Conservation (phyloP, 192 early-diverging fungal species). For the Ambispora gerdemannii region DNA sequence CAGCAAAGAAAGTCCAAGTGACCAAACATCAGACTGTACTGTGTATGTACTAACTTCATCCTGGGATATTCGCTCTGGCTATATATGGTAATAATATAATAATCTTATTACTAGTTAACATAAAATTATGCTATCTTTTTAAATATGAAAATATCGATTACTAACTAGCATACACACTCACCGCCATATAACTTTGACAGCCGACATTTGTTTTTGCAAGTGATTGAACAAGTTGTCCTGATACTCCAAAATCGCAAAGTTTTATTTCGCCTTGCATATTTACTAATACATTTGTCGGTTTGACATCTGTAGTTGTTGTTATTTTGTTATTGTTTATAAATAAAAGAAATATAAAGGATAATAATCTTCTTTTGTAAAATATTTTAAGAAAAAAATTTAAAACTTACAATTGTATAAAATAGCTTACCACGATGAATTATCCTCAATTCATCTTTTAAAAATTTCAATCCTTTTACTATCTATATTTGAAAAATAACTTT, state of each 20-base stretch:
- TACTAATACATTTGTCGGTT: slow-evolving; percentile 91
- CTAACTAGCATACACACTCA: slow-evolving; percentile 49
- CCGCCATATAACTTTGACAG: slow-evolving; percentile 94
- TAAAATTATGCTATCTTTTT: background rate
- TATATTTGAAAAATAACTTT: slow-evolving; percentile 33
- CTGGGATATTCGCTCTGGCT: slow-evolving; percentile 85
- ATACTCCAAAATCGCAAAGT: slow-evolving; percentile 96
- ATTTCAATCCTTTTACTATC: slow-evolving; percentile 80
- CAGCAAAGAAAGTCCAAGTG: slow-evolving; percentile 81
- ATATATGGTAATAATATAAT: background rate
- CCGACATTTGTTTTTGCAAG: slow-evolving; percentile 92
- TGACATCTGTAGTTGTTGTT: slow-evolving; percentile 84
- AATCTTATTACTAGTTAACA: background rate
- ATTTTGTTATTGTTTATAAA: too few species aligned
- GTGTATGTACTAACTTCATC: slow-evolving; percentile 65
- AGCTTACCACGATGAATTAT: slow-evolving; percentile 81
- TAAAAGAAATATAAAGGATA: too few species aligned
- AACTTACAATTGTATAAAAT: too few species aligned
- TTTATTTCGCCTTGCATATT: slow-evolving; percentile 87
- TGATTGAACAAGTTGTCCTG: slow-evolving; percentile 82
- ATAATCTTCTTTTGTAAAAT: too few species aligned
- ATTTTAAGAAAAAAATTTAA: too few species aligned
- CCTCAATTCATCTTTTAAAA: slow-evolving; percentile 81
- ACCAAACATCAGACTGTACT: slow-evolving; percentile 92
- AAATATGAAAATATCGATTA: slow-evolving; percentile 7